phyloP scores from a whole-genome alignment of 2,329 filamentous ascomycete genomes.

The Sclerotinia sclerotiorum region DNA sequence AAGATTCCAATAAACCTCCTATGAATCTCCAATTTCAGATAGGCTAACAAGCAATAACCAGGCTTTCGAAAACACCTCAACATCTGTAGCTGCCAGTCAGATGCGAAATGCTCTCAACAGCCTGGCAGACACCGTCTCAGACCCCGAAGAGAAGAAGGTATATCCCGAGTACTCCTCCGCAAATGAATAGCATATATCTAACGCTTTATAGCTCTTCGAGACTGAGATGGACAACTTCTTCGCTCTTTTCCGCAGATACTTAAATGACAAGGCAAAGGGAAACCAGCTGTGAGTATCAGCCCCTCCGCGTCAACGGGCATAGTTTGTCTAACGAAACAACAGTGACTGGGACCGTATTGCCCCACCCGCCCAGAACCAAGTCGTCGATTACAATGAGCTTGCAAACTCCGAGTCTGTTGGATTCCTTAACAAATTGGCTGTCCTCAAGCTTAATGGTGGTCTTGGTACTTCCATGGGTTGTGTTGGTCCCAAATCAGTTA shows the following conservation, averaged over 20 bases:
- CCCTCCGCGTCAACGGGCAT: background rate
- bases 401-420: constrained; percentile 86
- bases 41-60: constrained; percentile 42
- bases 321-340: constrained; percentile 31
- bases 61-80: constrained; percentile 99
- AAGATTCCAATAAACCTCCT: background rate
- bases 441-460: constrained; percentile 98
- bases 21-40: background rate
- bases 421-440: constrained; percentile 95
- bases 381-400: constrained; percentile 90
- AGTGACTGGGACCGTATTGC: constrained; percentile 97
- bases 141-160: constrained; percentile 82
- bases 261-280: constrained; percentile 99
- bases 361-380: constrained; percentile 88
- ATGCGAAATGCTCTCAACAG: constrained; percentile 98
- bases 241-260: constrained; percentile 93
- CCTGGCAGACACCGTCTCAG: constrained; percentile 84
- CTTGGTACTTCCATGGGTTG: constrained; percentile 99
- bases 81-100: constrained; percentile 94
- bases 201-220: constrained; percentile 74
- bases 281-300: constrained; percentile 68
- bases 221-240: constrained; percentile 99
- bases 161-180: constrained; percentile 31
- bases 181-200: background rate
- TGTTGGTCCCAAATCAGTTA: constrained; percentile 98